These are phyloP conservation scores for Ascochyta koolunga DNA, from an alignment of 2,329 filamentous ascomycete genomes.

Conservation along the genomic window DNA sequence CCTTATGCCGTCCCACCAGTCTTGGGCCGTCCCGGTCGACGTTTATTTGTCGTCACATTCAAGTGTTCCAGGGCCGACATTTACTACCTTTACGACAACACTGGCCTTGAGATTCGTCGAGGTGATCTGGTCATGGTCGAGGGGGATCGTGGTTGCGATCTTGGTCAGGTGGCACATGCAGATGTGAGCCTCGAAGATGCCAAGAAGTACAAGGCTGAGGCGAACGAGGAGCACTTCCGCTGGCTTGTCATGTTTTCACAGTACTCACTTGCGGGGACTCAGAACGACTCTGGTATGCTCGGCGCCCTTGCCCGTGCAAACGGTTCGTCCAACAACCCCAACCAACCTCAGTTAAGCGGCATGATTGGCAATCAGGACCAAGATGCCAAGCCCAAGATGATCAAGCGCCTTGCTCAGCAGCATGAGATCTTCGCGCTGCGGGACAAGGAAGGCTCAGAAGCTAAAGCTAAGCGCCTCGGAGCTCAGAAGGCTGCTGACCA, in stretches of 20 bases:
- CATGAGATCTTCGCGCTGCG: constrained; percentile 88
- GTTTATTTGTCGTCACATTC: constrained; percentile 88
- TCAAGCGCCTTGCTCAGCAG: constrained; percentile 89
- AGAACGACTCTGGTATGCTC: constrained; percentile 59
- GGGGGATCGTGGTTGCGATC: constrained; percentile 92
- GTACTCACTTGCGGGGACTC: constrained; percentile 41
- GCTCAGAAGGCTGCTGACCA: constrained; percentile 97
- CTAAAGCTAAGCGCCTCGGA: constrained; percentile 94
- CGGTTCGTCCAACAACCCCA: constrained; percentile 36
- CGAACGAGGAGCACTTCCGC: constrained; percentile 93
- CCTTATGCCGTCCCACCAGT: constrained; percentile 43
- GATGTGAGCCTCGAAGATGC: constrained; percentile 88
- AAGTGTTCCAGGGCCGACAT: constrained; percentile 95
- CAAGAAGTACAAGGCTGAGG: constrained; percentile 87
- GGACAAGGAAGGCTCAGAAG: constrained; percentile 97
- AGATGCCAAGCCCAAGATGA: constrained; percentile 93
- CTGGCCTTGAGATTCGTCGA: constrained; percentile 84
- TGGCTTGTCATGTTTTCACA: constrained; percentile 99
- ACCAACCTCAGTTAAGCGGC: constrained; percentile 62
- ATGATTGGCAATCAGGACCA: constrained; percentile 44
- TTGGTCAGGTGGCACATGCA: constrained; percentile 88
- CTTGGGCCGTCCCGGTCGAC: constrained; percentile 39
- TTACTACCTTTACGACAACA: constrained; percentile 96
- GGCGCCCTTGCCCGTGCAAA: constrained; percentile 44
- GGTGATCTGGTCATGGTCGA: constrained; percentile 97